Base-by-base conservation (phyloP, 140 eudicot species). In the Anethum foeniculum region DNA sequence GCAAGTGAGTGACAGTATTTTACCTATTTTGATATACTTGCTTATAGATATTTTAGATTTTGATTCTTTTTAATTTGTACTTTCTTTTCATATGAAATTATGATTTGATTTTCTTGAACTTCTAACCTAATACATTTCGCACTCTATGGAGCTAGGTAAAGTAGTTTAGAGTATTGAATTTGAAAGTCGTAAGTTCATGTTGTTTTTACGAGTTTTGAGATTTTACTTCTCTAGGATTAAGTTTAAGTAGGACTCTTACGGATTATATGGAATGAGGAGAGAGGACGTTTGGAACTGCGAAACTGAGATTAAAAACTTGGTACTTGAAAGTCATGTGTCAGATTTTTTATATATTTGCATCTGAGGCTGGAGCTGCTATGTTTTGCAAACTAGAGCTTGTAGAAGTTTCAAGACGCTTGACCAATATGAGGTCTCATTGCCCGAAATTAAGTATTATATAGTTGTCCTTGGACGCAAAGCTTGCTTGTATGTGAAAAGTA, bases 1-100 rank as follows among this genome's bases (percentile, higher is more conserved):
- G 89, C 86, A 93, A 91, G 98, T 91, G 86, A 34, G 74, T 32
- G 4, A 3, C 19, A 67, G 43, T 15, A 6, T 30, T 28, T 67
- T 18, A 1, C 74, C 8, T 67, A 1, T 9, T 28, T 28, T 67
- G 1, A 30, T 30, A 6, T 67, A 41, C 74, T 67, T 67, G 38
- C 23, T 30, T 30, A 62, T 62, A 1, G 2, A 62, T 62, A 25
- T 62, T 62, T 6, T 62, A 16, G 69, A n/a, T 2, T 62, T 60
- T 30, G 11, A 10, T 28, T 67, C 14, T 28, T 27, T 11, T 28
- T 12, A 0, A 34, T 34, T 11, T 28, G 5, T 67, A 6, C 43
- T 67, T 67, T 14, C 43, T 30, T n/a, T 67, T 30, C 38, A 2
- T 25, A 9, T 10, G 34, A 62, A 62, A 62, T 13, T 10, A 32